Conservation (phyloP, 1,284 basidiomycete genomes). For the Puccinia hordei region DNA sequence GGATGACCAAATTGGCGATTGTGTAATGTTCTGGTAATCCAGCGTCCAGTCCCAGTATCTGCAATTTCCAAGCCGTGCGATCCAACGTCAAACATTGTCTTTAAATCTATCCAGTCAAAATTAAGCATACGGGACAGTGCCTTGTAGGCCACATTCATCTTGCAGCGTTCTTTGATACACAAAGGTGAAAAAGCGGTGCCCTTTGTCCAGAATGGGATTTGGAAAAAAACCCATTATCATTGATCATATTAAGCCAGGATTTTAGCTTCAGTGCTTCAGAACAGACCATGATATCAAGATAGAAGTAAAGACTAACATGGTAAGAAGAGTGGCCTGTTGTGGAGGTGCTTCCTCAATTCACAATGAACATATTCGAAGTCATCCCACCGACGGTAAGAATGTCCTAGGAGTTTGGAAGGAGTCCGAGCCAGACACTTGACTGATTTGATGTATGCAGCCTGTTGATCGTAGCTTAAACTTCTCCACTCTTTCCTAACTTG, state of each 20-base stretch:
- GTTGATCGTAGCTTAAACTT: slow-evolving; percentile 53
- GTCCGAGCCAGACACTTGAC: slow-evolving; percentile 53
- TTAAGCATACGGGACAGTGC: slow-evolving; percentile 23
- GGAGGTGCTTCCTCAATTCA: not conserved
- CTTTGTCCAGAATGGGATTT: not conserved
- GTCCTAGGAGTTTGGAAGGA: slow-evolving; percentile 35
- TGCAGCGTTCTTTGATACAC: slow-evolving; percentile 8
- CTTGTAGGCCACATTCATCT: slow-evolving; percentile 16
- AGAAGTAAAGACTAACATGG: slow-evolving; percentile 7
- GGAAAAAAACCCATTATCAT: not conserved
- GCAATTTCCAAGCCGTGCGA: not conserved
- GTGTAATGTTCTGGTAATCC: slow-evolving; percentile 33
- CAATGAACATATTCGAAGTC: slow-evolving; percentile 44
- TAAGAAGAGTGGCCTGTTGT: slow-evolving; percentile 15
- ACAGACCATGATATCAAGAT: not conserved
- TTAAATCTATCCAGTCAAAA: not conserved
- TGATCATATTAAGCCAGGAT: not conserved
- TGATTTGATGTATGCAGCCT: slow-evolving; percentile 55
- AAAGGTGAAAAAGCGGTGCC: slow-evolving; percentile 32
- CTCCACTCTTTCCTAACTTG: slow-evolving; percentile 60
- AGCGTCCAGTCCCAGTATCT: slow-evolving; percentile 47
- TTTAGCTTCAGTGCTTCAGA: not conserved
- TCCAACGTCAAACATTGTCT: no score
- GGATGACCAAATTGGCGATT: slow-evolving; percentile 26
- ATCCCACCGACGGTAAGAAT: slow-evolving; percentile 28